Evolutionary conservation across 305 asterid genomes (phyloP).

Genomic region (Petunia hybrid): DNA sequence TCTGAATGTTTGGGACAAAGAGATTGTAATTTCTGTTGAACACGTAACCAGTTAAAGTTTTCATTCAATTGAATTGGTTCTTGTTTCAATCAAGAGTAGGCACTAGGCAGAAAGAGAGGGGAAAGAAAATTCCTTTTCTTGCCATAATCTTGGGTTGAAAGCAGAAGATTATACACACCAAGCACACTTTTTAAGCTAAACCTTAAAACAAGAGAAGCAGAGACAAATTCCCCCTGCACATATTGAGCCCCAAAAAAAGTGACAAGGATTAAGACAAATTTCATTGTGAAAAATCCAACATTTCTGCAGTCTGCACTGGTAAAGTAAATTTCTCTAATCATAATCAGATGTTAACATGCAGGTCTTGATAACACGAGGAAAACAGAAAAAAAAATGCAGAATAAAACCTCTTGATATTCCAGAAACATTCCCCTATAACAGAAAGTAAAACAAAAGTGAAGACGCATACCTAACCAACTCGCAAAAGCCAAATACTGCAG

Average conservation of each 20-base stretch:
- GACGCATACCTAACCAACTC: conserved; percentile 75
- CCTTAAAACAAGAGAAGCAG: not conserved
- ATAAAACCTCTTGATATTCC: conserved; percentile 1
- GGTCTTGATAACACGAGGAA: not conserved
- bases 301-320: not conserved
- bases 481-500: conserved; percentile 99
- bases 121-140: conserved; percentile 6
- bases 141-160: not conserved
- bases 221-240: conserved; percentile 24
- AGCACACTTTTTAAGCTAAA: conserved; percentile 1
- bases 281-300: conserved; percentile 7
- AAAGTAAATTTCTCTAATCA: conserved; percentile 1
- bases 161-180: too few species aligned
- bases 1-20: not conserved
- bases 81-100: not conserved
- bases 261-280: not conserved
- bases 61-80: not conserved
- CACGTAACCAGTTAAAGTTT: not conserved
- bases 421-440: not conserved
- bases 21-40: conserved; percentile 9
- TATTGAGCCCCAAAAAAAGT: conserved; percentile 9
- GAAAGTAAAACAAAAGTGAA: conserved; percentile 25
- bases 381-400: not conserved
- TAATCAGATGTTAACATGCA: not conserved
- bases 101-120: not conserved